Conservation (phyloP, 331 rosid species). For the Rosa hybrid region DNA sequence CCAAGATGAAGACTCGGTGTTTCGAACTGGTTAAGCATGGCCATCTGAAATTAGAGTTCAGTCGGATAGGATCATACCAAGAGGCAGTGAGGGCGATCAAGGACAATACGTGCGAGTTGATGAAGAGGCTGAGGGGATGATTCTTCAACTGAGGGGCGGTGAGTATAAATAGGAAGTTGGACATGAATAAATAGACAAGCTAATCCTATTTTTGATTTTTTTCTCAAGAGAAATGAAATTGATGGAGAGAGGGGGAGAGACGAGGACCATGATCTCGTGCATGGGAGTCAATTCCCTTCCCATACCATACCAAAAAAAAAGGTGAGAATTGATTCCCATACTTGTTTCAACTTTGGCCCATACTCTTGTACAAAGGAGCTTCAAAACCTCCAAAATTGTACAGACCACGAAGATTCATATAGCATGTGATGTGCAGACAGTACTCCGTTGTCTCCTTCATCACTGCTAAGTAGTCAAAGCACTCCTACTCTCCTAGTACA, state of each 20-base stretch:
- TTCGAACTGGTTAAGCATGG: not conserved
- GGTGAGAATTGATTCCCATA: not conserved
- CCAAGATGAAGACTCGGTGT: not conserved
- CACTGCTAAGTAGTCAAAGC: not conserved
- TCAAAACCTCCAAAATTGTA: conserved; percentile 43
- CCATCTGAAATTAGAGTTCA: not conserved
- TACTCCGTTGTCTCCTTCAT: not conserved
- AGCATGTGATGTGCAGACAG: not conserved
- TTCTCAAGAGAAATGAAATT: not conserved
- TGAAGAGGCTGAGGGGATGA: not conserved
- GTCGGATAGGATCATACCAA: not conserved
- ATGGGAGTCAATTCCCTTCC: not conserved
- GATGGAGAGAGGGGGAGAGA: not conserved
- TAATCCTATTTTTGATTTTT: not conserved
- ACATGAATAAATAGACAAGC: not conserved
- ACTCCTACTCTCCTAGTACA: not conserved
- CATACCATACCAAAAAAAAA: not conserved
- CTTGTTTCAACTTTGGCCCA: conserved; percentile 47
- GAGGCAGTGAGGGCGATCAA: not conserved
- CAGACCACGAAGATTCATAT: not conserved
- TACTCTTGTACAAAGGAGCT: conserved; percentile 40
- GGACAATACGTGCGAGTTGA: not conserved
- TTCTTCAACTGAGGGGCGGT: not conserved
- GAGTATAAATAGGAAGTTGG: not conserved
- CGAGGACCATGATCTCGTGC: not conserved